Conservation (phyloP, 2,329 filamentous ascomycete species). For the Colletotrichum tanaceti region DNA sequence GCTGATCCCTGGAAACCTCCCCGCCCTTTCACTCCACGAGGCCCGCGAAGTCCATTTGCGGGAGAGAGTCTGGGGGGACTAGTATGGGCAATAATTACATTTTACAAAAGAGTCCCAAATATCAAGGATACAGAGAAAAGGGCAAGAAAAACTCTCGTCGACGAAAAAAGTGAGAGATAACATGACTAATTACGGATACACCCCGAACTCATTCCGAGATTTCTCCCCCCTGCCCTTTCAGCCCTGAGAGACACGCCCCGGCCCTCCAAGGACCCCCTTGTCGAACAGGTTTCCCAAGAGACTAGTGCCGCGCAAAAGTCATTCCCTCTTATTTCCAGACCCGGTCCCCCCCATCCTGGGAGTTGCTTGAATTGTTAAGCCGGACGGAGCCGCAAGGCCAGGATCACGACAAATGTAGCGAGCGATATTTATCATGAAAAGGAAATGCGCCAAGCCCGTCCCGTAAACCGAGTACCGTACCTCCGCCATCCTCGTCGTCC, state of each 20-base stretch:
- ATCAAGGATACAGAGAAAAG: not conserved
- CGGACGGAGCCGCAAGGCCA: conserved; percentile 22
- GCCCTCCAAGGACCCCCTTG: conserved; percentile 4
- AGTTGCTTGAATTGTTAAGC: not conserved
- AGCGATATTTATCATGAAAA: not conserved
- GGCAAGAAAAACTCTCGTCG: not conserved
- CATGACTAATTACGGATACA: conserved; percentile 39
- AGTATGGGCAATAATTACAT: no score
- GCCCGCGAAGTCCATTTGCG: not conserved
- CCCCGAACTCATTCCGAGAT: conserved; percentile 37
- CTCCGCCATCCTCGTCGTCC: not conserved
- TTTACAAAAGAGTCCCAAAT: no score
- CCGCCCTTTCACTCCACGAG: no score
- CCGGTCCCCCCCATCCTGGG: conserved; percentile 2
- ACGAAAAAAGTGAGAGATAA: not conserved
- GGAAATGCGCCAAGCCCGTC: not conserved
- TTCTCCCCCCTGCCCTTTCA: conserved; percentile 35
- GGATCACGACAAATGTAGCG: not conserved
- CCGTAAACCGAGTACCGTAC: not conserved
- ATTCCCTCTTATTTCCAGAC: conserved; percentile 41
- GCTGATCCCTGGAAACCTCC: conserved; percentile 17
- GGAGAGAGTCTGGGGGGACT: not conserved
- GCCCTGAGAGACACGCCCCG: conserved; percentile 14
- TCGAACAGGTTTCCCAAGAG: not conserved
- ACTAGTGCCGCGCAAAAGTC: conserved; percentile 18